Percentiles rank a stretch among this genome's conserved stretches.
Evolutionary conservation across 352 stramenopile species (phyloP).

Genomic region (Globisporangium paroecandrum): DNA sequence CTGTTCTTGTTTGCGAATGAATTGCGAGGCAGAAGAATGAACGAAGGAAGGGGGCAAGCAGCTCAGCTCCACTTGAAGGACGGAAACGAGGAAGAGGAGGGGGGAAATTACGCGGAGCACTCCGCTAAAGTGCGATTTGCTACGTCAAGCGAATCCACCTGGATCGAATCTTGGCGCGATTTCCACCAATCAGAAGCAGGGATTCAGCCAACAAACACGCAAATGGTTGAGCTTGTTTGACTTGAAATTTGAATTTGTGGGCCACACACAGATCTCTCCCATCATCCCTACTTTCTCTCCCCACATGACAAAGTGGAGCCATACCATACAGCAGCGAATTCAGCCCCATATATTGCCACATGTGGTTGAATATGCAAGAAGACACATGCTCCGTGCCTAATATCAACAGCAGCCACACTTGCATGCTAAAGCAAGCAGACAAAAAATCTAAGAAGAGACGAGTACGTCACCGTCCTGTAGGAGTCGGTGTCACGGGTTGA

Average conservation of each 20-base stretch:
- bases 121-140: constrained; percentile 34
- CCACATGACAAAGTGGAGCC: neutral
- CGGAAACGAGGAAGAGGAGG: constrained; percentile 1
- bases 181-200: constrained; percentile 2
- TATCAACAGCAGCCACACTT: neutral
- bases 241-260: neutral
- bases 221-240: neutral
- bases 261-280: neutral
- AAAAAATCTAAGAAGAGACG: neutral
- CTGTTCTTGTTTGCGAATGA: constrained; percentile 64
- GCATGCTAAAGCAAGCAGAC: neutral
- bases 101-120: constrained; percentile 21
- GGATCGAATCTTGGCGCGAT: constrained; percentile 6
- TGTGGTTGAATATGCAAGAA: neutral
- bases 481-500: neutral
- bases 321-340: neutral
- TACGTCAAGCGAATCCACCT: neutral
- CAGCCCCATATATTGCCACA: neutral
- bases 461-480: neutral
- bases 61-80: constrained; percentile 3
- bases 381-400: neutral
- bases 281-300: neutral
- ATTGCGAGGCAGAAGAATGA: constrained; percentile 5
- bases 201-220: constrained; percentile 7
- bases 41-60: constrained; percentile 9